Conservation (phyloP, 768 basidiomycete species). For the Suillus hirtellus region DNA sequence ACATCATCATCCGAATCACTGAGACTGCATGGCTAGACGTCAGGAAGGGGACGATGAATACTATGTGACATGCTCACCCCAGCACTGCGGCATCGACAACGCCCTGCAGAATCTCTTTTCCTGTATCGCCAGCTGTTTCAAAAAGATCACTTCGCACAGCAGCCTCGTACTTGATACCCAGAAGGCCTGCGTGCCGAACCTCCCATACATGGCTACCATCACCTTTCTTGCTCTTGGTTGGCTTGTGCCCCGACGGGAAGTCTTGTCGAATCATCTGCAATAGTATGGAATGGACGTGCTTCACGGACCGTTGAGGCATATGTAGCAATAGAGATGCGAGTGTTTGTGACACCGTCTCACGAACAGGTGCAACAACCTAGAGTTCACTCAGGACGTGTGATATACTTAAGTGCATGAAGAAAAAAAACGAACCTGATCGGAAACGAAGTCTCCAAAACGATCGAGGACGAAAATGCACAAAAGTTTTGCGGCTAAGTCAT, state of each 20-base stretch:
- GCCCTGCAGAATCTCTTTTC: conserved; percentile 64
- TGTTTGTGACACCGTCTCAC: conserved; percentile 94
- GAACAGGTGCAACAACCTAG: conserved; percentile 90
- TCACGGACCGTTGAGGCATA: conserved; percentile 80
- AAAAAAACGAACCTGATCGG: conserved; percentile 67
- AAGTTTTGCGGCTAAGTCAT: conserved; percentile 80
- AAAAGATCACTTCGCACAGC: conserved; percentile 90
- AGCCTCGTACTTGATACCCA: conserved; percentile 97
- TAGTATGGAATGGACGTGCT: conserved; percentile 80
- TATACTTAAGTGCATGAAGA: not conserved
- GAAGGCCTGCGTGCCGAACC: conserved; percentile 93
- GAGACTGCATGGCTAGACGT: conserved; percentile 51
- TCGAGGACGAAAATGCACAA: conserved; percentile 91
- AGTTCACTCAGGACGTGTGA: conserved; percentile 8
- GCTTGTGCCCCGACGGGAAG: conserved; percentile 49
- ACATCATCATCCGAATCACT: conserved; percentile 95
- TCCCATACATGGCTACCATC: conserved; percentile 82
- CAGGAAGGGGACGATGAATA: not conserved
- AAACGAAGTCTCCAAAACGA: conserved; percentile 97
- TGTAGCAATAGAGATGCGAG: conserved; percentile 85
- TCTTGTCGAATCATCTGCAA: conserved; percentile 94
- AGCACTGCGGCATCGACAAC: conserved; percentile 90
- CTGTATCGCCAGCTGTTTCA: conserved; percentile 39
- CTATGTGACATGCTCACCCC: conserved; percentile 56
- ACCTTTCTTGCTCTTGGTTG: conserved; percentile 33